These are phyloP conservation scores for Amanita inopinata DNA, from an alignment of 768 basidiomycete genomes.

Conservation along the genomic window DNA sequence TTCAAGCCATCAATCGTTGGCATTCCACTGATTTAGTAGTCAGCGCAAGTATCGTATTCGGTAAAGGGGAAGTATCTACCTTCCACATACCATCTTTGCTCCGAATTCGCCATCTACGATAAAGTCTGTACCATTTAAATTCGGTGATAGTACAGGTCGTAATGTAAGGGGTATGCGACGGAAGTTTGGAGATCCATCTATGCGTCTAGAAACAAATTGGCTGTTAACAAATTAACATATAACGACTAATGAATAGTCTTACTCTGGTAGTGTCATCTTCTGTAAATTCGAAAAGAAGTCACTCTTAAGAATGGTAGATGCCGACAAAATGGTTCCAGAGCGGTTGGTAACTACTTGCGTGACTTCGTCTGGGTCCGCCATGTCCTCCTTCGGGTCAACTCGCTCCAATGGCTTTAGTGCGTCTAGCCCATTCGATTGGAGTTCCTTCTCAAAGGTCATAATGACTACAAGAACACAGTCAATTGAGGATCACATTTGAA, in stretches of 20 bases:
- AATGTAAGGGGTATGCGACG: conserved; percentile 67
- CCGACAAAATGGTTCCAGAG: conserved; percentile 77
- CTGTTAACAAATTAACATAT: neutral
- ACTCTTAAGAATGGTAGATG: conserved; percentile 90
- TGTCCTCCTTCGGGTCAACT: conserved; percentile 51
- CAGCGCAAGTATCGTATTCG: conserved; percentile 5
- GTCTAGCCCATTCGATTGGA: conserved; percentile 66
- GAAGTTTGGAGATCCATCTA: conserved; percentile 94
- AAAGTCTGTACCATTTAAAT: conserved; percentile 27
- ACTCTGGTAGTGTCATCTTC: conserved; percentile 96
- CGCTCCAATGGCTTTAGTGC: conserved; percentile 78
- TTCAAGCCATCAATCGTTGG: conserved; percentile 85
- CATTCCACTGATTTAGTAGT: conserved; percentile 67
- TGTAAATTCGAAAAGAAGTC: conserved; percentile 92
- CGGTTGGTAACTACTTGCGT: conserved; percentile 77
- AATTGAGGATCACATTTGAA: neutral
- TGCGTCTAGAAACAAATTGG: conserved; percentile 44
- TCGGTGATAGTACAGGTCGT: conserved; percentile 21
- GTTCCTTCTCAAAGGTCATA: conserved; percentile 90
- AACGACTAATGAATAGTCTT: conserved; percentile 15
- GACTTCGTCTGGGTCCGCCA: conserved; percentile 87
- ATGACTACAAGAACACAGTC: conserved; percentile 47
- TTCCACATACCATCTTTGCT: conserved; percentile 65
- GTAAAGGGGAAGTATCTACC: conserved; percentile 30
- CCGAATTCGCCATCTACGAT: conserved; percentile 27